These are phyloP conservation scores for Lolium perenne DNA, from an alignment of 176 grass and related monocot genomes.

Conservation along the genomic window DNA sequence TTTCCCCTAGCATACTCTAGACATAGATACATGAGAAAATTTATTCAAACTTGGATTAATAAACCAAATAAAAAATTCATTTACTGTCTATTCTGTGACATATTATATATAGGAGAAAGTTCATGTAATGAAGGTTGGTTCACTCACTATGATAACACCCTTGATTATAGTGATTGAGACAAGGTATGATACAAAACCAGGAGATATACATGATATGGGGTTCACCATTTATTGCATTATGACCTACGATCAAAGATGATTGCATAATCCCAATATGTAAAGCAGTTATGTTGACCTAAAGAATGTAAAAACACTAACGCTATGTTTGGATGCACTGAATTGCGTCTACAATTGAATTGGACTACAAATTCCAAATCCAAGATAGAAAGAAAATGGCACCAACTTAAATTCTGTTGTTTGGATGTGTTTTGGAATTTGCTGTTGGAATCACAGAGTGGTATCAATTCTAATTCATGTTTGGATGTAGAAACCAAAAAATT, in stretches of 20 bases:
- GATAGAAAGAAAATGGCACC: too few relatives aligned
- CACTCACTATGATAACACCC: background rate
- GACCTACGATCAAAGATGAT: background rate
- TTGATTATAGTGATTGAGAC: background rate
- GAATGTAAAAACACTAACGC: background rate
- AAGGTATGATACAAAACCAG: background rate
- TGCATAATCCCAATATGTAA: background rate
- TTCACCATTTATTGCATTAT: background rate
- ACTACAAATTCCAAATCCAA: too few relatives aligned
- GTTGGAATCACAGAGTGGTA: too few relatives aligned
- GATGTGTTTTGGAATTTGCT: too few relatives aligned
- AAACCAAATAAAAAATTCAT: background rate
- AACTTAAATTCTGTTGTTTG: too few relatives aligned
- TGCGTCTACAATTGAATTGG: too few relatives aligned
- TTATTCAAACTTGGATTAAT: background rate
- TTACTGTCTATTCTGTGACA: too few relatives aligned
- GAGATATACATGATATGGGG: conserved; percentile 7
- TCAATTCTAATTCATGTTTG: too few relatives aligned
- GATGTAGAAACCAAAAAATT: too few relatives aligned
- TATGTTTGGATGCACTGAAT: too few relatives aligned
- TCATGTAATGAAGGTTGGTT: background rate
- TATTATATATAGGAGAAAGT: background rate
- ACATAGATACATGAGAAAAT: background rate
- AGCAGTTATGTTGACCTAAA: background rate
- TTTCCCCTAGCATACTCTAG: too few relatives aligned